Conservation (phyloP, 2,329 filamentous ascomycete species). For the Cladosporium sp. region DNA sequence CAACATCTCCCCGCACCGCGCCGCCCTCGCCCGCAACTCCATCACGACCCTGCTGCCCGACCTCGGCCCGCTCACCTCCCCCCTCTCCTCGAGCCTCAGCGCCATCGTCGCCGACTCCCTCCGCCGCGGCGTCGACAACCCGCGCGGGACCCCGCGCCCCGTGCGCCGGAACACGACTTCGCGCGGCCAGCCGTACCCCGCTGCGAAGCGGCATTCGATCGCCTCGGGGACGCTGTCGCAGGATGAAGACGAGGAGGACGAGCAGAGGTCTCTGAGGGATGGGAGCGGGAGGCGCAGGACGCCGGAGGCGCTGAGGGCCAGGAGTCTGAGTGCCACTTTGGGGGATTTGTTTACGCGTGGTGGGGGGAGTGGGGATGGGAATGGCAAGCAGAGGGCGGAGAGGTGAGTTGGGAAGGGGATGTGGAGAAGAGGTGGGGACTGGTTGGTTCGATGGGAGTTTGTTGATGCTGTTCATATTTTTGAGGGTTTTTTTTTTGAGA, state of each 20-base stretch:
- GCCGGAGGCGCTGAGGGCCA: not conserved
- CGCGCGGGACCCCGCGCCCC: not conserved
- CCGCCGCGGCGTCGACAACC: conserved; percentile 35
- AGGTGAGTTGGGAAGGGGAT: not conserved
- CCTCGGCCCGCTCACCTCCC: conserved; percentile 52
- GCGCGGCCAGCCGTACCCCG: not conserved
- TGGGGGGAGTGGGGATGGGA: not conserved
- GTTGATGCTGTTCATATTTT: not conserved
- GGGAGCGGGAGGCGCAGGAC: not conserved
- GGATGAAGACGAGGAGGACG: not conserved
- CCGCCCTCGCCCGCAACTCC: conserved; percentile 37
- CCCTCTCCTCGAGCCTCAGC: conserved; percentile 54
- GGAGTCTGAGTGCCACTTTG: conserved; percentile 9
- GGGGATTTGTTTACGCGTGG: conserved; percentile 5
- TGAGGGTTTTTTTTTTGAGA: not conserved
- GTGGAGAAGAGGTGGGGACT: no score
- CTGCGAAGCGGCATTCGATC: conserved; percentile 4
- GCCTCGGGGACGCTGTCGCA: conserved; percentile 7
- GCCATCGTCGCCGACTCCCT: conserved; percentile 61
- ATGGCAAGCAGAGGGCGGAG: not conserved
- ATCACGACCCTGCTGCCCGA: conserved; percentile 44
- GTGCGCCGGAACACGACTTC: conserved; percentile 3
- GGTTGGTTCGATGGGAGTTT: not conserved
- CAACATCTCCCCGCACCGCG: conserved; percentile 35
- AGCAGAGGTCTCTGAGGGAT: not conserved